phyloP scores from a whole-genome alignment of 805 yeast genomes.

The Yarrowia yakushimensis region DNA sequence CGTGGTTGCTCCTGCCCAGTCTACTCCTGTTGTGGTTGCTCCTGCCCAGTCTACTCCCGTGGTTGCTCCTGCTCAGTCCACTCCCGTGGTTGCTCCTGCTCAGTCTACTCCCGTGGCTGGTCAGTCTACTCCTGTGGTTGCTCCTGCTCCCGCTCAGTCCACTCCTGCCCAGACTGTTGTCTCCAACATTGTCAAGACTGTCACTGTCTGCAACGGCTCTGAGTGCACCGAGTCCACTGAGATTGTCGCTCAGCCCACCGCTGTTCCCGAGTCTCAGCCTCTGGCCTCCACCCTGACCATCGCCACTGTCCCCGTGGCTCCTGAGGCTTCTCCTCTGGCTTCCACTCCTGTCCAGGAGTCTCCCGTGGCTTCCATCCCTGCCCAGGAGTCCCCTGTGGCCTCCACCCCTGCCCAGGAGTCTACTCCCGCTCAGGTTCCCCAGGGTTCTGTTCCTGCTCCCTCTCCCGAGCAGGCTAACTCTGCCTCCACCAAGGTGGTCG shows the following conservation, averaged over 20 bases:
- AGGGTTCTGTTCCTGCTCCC: background rate
- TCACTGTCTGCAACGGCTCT: background rate
- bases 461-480: conserved; percentile 25
- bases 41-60: background rate
- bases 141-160: background rate
- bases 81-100: background rate
- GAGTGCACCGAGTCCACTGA: background rate
- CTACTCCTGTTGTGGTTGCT: background rate
- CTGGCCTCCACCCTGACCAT: background rate
- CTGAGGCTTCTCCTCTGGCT: background rate
- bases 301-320: too few species aligned
- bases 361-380: background rate
- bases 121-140: background rate
- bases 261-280: background rate
- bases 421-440: background rate
- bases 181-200: background rate
- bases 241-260: background rate
- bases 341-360: background rate
- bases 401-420: background rate
- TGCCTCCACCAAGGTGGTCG: background rate
- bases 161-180: background rate
- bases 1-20: background rate
- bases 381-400: background rate
- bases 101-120: background rate
- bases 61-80: background rate